Conservation (phyloP, 345 rosid species). For the Aquilaria malaccensis region DNA sequence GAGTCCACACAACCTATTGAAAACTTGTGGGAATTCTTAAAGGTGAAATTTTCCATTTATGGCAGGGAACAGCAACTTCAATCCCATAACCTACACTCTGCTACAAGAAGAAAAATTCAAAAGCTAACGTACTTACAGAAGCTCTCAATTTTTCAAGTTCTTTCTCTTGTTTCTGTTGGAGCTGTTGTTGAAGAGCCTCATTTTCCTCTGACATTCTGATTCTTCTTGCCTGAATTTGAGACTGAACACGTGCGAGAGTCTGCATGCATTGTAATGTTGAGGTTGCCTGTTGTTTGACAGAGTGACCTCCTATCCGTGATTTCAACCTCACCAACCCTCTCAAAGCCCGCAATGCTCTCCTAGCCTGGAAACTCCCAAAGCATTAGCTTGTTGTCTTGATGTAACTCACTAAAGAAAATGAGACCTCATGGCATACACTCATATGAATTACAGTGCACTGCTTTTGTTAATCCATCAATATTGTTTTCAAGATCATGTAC, state of each 20-base stretch:
- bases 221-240: slow-evolving; percentile 72
- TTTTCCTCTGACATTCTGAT: slow-evolving; percentile 75
- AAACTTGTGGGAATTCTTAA: too few relatives aligned
- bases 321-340: slow-evolving; percentile 84
- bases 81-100: too few relatives aligned
- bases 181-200: slow-evolving; percentile 50
- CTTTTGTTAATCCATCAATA: slow-evolving; percentile 3
- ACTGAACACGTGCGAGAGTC: slow-evolving; percentile 70
- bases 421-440: not conserved
- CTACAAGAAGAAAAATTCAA: not conserved
- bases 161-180: slow-evolving; percentile 53
- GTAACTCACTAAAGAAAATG: slow-evolving; percentile 4
- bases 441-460: not conserved
- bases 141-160: slow-evolving; percentile 46
- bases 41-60: too few relatives aligned
- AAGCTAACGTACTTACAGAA: slow-evolving; percentile 22
- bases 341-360: slow-evolving; percentile 81
- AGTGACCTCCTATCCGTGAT: slow-evolving; percentile 55
- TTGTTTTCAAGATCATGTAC: slow-evolving; percentile 1
- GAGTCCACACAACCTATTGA: too few relatives aligned
- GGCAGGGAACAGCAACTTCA: too few relatives aligned
- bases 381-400: slow-evolving; percentile 8
- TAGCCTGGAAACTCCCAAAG: slow-evolving; percentile 44
- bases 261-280: slow-evolving; percentile 88
- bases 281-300: slow-evolving; percentile 76